Conservation (phyloP, 768 basidiomycete genomes). For the Pleurotus citrinopileatus region DNA sequence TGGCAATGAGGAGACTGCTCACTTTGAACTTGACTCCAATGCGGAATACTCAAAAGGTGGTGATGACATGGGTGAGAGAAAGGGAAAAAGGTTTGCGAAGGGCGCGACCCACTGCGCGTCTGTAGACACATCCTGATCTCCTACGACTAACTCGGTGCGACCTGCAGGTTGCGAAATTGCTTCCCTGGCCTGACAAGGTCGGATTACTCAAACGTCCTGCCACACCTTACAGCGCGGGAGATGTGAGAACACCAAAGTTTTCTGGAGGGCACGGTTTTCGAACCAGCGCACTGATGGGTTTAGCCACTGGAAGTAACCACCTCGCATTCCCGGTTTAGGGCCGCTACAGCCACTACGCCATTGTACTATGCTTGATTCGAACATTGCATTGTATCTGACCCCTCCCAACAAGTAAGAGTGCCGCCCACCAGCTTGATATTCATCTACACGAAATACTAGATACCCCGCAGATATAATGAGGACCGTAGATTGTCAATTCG, state of each 20-base stretch:
- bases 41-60: slow-evolving; percentile 1
- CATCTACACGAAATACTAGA: no score
- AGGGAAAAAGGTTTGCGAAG: slow-evolving; percentile 66
- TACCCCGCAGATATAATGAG: no score
- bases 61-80: background rate
- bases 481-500: no score
- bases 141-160: slow-evolving; percentile 89
- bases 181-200: slow-evolving; percentile 87
- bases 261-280: slow-evolving; percentile 91
- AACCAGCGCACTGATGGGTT: slow-evolving; percentile 81
- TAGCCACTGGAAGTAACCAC: slow-evolving; percentile 59
- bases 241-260: slow-evolving; percentile 81
- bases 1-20: background rate
- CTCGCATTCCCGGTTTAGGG: slow-evolving; percentile 79
- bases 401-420: no score
- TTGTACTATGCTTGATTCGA: no score
- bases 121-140: slow-evolving; percentile 85
- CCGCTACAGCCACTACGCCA: slow-evolving; percentile 81
- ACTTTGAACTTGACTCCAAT: slow-evolving; percentile 8
- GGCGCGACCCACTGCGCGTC: slow-evolving; percentile 78
- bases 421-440: no score
- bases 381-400: no score
- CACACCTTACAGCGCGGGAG: slow-evolving; percentile 62
- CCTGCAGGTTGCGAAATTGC: slow-evolving; percentile 90
- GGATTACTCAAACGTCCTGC: slow-evolving; percentile 75